Base-by-base conservation (phyloP, 495 filamentous ascomycete genomes). In the Jackrogersella minutella region DNA sequence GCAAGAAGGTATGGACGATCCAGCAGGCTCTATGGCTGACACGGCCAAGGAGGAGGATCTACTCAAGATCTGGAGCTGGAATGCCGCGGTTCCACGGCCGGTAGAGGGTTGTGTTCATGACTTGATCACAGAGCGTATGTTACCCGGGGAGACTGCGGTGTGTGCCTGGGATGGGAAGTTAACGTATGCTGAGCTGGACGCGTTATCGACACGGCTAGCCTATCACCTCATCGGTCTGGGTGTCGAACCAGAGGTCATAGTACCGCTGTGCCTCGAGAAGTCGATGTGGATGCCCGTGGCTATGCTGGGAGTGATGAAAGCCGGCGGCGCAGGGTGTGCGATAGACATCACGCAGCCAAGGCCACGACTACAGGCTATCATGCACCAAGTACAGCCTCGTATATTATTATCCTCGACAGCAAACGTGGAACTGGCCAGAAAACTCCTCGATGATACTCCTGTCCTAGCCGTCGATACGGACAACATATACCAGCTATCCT, bases 241-340 rank as follows among this genome's bases (percentile, higher is more conserved):
- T 3, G 80, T 87, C 28, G 77, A 78, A 1, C 80, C 80, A 0
- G 86, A 85, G 56, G 55, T 0, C 64, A 41, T 79, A 19, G 73
- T 84, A 6, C 77, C 78, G 1, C 61, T 85, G 11, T 79, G 74
- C 56, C 70, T 83, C 16, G 74, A 83, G 33, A 84, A 84, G 64
- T 81, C 79, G 9, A 73, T 70, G 43, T 77, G 76, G 77, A 71
- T 71, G 34, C 34, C 76, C n/a, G 76, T 83, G 8, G 71, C 79
- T 1, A 74, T 79, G 10, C 43, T 84, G 5, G 81, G 65, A 1
- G 68, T 81, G 6, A 46, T 83, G 28, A 78, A 78, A 16, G 72
- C 81, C 9, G 81, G 81, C 10, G 78, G 66, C n/a, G 75, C 62
- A n/a, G 60, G 22, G 1, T 22, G 22, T 13, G 28, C 49, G 5